Percentiles rank a stretch among this genome's conserved stretches.
These are phyloP conservation scores for Tylopilus sp. DNA, from an alignment of 1,284 basidiomycete genomes.

Conservation along the genomic window DNA sequence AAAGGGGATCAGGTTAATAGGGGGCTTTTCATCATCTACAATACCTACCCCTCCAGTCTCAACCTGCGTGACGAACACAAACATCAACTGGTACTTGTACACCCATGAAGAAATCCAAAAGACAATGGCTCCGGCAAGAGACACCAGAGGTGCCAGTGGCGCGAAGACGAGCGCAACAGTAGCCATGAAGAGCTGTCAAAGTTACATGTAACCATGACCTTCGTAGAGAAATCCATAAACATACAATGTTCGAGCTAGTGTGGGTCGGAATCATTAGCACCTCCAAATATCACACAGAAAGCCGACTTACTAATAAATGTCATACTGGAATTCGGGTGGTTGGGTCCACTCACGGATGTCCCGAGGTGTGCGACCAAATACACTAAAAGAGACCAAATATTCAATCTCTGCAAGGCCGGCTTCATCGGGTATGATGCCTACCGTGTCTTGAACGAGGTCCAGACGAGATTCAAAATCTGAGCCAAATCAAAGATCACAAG, in stretches of 20 bases:
- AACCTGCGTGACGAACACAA: slow-evolving; percentile 83
- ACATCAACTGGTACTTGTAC: slow-evolving; percentile 94
- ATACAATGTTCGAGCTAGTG: slow-evolving; percentile 62
- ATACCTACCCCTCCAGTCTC: slow-evolving; percentile 84
- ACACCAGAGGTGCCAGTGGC: slow-evolving; percentile 86
- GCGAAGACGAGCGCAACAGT: slow-evolving; percentile 89
- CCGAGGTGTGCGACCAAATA: slow-evolving; percentile 94
- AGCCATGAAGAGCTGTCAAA: slow-evolving; percentile 74
- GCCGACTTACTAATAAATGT: slow-evolving; percentile 77
- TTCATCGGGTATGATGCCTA: slow-evolving; percentile 28
- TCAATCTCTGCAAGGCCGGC: not conserved
- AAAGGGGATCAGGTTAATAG: not conserved
- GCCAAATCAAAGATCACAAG: slow-evolving; percentile 93
- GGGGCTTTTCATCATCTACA: not conserved
- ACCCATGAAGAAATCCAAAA: slow-evolving; percentile 83
- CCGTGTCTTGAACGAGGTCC: slow-evolving; percentile 83
- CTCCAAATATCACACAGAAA: not conserved
- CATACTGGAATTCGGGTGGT: slow-evolving; percentile 90
- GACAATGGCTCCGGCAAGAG: slow-evolving; percentile 71
- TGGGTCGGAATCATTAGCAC: slow-evolving; percentile 7
- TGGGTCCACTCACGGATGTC: slow-evolving; percentile 97
- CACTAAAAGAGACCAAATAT: slow-evolving; percentile 39
- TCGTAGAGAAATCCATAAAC: slow-evolving; percentile 19
- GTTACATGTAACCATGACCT: slow-evolving; percentile 15
- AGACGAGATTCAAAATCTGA: slow-evolving; percentile 88